Conservation (phyloP, 805 yeast genomes). For the Starmerella bombicola region DNA sequence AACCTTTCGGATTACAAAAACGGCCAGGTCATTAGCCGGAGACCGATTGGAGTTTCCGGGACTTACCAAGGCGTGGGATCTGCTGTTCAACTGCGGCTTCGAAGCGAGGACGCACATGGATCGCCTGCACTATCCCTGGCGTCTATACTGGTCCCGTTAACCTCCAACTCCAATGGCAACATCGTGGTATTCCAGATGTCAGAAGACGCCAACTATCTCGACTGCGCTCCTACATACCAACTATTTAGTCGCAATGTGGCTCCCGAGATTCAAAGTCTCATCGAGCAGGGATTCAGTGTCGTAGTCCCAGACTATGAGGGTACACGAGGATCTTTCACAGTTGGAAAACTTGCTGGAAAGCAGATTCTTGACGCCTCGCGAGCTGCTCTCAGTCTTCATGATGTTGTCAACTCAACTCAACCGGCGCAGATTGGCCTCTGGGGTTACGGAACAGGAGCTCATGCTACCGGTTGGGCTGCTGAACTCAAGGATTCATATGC, state of each 20-base stretch:
- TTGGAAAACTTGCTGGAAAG: constrained; percentile 23
- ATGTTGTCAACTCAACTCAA: constrained; percentile 12
- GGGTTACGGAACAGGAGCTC: constrained; percentile 26
- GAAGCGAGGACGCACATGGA: constrained; percentile 24
- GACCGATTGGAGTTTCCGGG: constrained; percentile 14
- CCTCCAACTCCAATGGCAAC: constrained; percentile 3
- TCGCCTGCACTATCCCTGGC: constrained; percentile 24
- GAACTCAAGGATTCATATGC: constrained; percentile 21
- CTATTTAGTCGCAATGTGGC: constrained; percentile 10
- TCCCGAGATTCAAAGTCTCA: constrained; percentile 16
- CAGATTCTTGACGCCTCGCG: constrained; percentile 25
- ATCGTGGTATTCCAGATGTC: constrained; percentile 21
- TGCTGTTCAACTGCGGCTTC: constrained; percentile 19
- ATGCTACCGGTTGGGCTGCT: constrained; percentile 24
- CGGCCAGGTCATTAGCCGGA: constrained; percentile 17
- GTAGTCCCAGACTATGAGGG: constrained; percentile 25
- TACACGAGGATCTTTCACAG: constrained; percentile 18
- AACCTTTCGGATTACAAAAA: constrained; percentile 6
- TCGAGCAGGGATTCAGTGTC: constrained; percentile 19
- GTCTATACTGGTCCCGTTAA: constrained; percentile 23
- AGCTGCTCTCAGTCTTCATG: constrained; percentile 19
- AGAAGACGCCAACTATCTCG: constrained; percentile 19
- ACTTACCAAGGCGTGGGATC: constrained; percentile 14
- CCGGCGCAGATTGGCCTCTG: constrained; percentile 19
- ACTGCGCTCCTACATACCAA: constrained; percentile 23